A percentile compares a stretch with the other conserved stretches of the same genome.
Conservation (phyloP, 2,329 filamentous ascomycete species). For the Microdochium bolleyi region DNA sequence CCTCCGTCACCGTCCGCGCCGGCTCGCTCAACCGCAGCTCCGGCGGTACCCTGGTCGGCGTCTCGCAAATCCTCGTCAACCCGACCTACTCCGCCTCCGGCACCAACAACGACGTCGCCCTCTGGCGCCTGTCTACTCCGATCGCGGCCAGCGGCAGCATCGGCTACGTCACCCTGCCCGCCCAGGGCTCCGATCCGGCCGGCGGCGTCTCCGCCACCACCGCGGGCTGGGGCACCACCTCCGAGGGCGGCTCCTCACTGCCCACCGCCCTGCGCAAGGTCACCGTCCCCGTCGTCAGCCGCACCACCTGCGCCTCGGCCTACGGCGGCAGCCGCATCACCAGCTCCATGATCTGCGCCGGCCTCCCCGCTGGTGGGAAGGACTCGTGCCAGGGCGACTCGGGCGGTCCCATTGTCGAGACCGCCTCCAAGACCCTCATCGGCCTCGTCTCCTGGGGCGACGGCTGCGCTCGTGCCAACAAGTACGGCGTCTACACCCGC, state of each 20-base stretch:
- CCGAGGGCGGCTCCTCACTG: constrained; percentile 5
- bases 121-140: constrained; percentile 18
- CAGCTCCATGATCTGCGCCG: constrained; percentile 23
- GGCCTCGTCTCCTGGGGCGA: constrained; percentile 22
- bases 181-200: constrained; percentile 15
- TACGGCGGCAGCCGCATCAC: constrained; percentile 16
- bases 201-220: constrained; percentile 9
- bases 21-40: constrained; percentile 13
- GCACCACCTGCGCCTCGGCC: constrained; percentile 13
- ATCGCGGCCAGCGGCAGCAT: constrained; percentile 12
- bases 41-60: constrained; percentile 15
- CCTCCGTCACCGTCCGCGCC: constrained; percentile 15
- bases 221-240: neutral
- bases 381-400: constrained; percentile 24
- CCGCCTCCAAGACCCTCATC: constrained; percentile 8
- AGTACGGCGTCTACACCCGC: constrained; percentile 18
- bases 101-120: constrained; percentile 17
- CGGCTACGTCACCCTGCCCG: constrained; percentile 14
- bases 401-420: constrained; percentile 20
- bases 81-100: neutral
- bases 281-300: constrained; percentile 18
- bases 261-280: constrained; percentile 20
- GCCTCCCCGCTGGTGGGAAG: constrained; percentile 14
- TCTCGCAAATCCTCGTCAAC: constrained; percentile 11
- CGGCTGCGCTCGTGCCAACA: constrained; percentile 16